Base-by-base conservation (phyloP, 1,284 basidiomycete genomes). In the Pseudozyma thailandica region DNA sequence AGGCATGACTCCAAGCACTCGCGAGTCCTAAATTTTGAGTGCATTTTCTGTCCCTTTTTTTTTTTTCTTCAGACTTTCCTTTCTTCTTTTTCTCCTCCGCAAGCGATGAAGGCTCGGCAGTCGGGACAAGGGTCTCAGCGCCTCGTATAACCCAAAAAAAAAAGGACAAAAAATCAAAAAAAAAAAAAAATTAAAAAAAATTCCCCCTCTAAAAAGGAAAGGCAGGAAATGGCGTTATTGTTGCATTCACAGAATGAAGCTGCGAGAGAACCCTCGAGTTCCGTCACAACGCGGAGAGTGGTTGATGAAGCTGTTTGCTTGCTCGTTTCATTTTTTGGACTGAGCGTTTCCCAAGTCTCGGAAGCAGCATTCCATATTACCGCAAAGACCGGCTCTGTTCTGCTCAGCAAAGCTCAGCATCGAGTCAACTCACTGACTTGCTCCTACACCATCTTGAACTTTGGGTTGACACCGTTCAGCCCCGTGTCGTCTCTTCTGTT, bases 101-200 rank as follows among this genome's bases (percentile, higher is more conserved):
- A 35, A 16, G 33, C 33, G n/a, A 16, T 35, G 13, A n/a, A 5
- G 8, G 33, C 33, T 38, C 39, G 49, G 50, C 23, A 31, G 43
- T 45, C 48, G 55, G 55, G 49, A 50, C 50, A 46, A 50, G 48
- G 55, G 55, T 57, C 55, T 50, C 28, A 13, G 27, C 39, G 33
- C 49, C 18, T 30, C 39, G 23, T 15, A 28, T n/a, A 37, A 39
- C 37, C 27, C 21, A 38, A 38, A 50, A 39, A 39, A 4, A 4
- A 38, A 23, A 33, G 46, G 31, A 27, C 8, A 8, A 31, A 31
- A 31, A 31, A 8, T 31, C 30, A 31, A 31, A 8, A 31, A 7
- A 31, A 15, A 7, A 31, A n/a, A n/a, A n/a, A n/a, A n/a, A n/a
- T n/a, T n/a, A n/a, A n/a, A n/a, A n/a, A n/a, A n/a, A n/a, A n/a